Percentiles rank a stretch among this genome's conserved stretches.
These are phyloP conservation scores for Trichoderma reesei DNA, from an alignment of 495 filamentous ascomycete species.

Conservation along the genomic window DNA sequence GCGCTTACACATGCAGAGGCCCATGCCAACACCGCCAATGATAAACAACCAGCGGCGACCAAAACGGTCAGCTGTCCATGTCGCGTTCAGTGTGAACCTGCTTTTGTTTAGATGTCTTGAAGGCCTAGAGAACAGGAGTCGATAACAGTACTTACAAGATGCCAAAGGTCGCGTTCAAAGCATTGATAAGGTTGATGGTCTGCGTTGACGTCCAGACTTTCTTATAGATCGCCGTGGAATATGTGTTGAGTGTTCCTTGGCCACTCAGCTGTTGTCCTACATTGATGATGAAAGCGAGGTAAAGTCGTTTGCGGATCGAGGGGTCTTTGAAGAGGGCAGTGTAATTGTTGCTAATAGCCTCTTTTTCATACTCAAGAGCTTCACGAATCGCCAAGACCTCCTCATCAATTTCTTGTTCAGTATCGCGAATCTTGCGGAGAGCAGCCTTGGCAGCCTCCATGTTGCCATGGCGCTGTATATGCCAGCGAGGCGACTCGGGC, in stretches of 20 bases:
- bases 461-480: constrained; percentile 41
- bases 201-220: constrained; percentile 45
- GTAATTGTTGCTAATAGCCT: constrained; percentile 48
- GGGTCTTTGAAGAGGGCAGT: constrained; percentile 51
- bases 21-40: constrained; percentile 40
- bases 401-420: constrained; percentile 48
- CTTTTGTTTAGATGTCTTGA: background rate
- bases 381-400: constrained; percentile 48
- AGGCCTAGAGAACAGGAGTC: background rate
- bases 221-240: constrained; percentile 55
- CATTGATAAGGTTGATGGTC: constrained; percentile 53
- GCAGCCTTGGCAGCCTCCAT: constrained; percentile 44
- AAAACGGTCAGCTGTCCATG: constrained; percentile 49
- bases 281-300: constrained; percentile 45
- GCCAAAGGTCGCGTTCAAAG: constrained; percentile 48
- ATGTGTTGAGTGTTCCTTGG: constrained; percentile 52
- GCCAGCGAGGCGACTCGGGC: constrained; percentile 52
- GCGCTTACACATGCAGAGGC: constrained; percentile 28
- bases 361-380: constrained; percentile 52
- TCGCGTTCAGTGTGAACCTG: constrained; percentile 52
- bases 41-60: constrained; percentile 44
- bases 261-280: constrained; percentile 54
- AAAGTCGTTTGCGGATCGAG: constrained; percentile 48
- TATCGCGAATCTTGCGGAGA: constrained; percentile 43
- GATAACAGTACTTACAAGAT: constrained; percentile 23